Base-by-base conservation (phyloP, 1,284 basidiomycete species). In the Cryptococcus sp. region DNA sequence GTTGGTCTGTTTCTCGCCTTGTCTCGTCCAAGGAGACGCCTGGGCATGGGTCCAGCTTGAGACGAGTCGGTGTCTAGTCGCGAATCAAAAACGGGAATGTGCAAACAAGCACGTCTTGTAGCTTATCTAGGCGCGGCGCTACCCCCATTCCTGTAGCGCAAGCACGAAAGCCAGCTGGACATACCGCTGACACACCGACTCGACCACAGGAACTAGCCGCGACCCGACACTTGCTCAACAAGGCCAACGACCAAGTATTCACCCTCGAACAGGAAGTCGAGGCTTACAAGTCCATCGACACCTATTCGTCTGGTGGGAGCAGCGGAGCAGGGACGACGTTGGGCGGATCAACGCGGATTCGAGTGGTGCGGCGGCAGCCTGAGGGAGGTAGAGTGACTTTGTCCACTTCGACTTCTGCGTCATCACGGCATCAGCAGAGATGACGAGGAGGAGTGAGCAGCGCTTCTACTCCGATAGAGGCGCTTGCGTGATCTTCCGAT, bases 221-320 rank as follows among this genome's bases (percentile, higher is more conserved):
- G 3, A 70, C 71, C 1, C 66, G 72, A 49, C 60, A 66, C 42
- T 40, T 65, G 53, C 59, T 72, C 42, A 74, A 74, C 56, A 50
- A 49, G 10, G 62, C 72, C 16, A 68, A 69, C 35, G 65, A 71
- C 49, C 51, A 57, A 27, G 60, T 71, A 16, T n/a, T 27, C 11
- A 41, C 31, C 7, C 54, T 74, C 23, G 50, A 64, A 42, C 20
- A 50, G 20, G 72, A 74, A 47, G 56, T 66, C 22, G 61, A 64
- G 22, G 58, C 67, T 13, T 72, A 71, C 54, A 70, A 66, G 39
- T 60, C 66, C 0, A 61, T 74, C 35, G 59, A 62, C 16, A 45
- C 57, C 19, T 35, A 35, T 35, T 35, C 31, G 4, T 8, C 31
- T 35, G 31, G 31, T 25, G 25, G 3, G 50, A 52, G 23, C 39